A percentile compares a stretch with the other conserved stretches of the same genome.
phyloP scores from a whole-genome alignment of 805 yeast species.

The Saturnispora diversa region DNA sequence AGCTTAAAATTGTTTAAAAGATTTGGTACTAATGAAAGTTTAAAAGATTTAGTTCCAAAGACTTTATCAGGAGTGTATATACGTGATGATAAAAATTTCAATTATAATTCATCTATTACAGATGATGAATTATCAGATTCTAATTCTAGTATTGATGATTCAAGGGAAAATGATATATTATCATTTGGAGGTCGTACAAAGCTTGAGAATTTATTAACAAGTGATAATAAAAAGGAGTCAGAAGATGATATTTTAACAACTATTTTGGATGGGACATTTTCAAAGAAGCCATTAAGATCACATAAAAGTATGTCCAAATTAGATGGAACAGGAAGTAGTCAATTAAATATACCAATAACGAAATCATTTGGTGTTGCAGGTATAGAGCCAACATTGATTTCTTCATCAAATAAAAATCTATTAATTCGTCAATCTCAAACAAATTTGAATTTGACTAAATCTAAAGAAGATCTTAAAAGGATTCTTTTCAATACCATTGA shows the following conservation, averaged over 20 bases:
- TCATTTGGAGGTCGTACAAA: slow-evolving; percentile 12
- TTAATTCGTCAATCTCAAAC: background rate
- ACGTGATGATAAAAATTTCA: slow-evolving; percentile 1
- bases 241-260: slow-evolving; percentile 8
- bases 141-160: background rate
- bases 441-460: background rate
- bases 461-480: slow-evolving; percentile 1
- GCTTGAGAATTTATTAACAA: background rate
- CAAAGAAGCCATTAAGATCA: slow-evolving; percentile 13
- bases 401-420: background rate
- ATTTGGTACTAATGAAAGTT: slow-evolving; percentile 9
- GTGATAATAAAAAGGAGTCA: background rate
- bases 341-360: no score
- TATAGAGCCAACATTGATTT: slow-evolving; percentile 1
- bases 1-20: slow-evolving; percentile 6
- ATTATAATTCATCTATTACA: background rate
- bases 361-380: background rate
- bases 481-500: slow-evolving; percentile 1
- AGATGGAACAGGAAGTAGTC: background rate
- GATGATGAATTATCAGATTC: slow-evolving; percentile 2
- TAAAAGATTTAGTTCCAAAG: slow-evolving; percentile 9
- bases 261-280: slow-evolving; percentile 18
- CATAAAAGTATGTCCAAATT: slow-evolving; percentile 6
- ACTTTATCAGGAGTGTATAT: background rate
- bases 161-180: slow-evolving; percentile 12